phyloP scores from a whole-genome alignment of 2,329 filamentous ascomycete species.

The Aspergillus fischeri region DNA sequence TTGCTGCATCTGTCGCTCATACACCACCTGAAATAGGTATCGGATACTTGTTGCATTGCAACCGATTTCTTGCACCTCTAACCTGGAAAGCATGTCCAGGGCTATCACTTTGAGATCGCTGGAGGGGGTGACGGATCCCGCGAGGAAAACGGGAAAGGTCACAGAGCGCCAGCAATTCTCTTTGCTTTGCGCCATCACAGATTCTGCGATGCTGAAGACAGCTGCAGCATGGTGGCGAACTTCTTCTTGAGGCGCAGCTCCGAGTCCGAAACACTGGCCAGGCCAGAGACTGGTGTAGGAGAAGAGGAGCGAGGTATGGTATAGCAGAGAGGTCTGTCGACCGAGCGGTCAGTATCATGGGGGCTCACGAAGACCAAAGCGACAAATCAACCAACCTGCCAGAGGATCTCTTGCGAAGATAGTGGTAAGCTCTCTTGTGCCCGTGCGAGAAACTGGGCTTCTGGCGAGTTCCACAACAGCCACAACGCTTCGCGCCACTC shows the following conservation, averaged over 20 bases:
- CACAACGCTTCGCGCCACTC: conserved; percentile 35
- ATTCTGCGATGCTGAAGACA: conserved; percentile 44
- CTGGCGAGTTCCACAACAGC: conserved; percentile 37
- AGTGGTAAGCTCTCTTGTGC: conserved; percentile 34
- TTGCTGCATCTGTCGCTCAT: conserved; percentile 45
- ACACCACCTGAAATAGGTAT: conserved; percentile 45
- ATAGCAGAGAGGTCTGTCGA: conserved; percentile 36
- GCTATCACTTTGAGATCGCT: conserved; percentile 44
- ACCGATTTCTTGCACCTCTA: conserved; percentile 48
- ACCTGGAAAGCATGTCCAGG: conserved; percentile 45
- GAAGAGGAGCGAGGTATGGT: conserved; percentile 49
- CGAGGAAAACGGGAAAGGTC: conserved; percentile 53
- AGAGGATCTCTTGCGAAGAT: conserved; percentile 36
- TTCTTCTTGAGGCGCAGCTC: conserved; percentile 36
- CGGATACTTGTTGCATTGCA: conserved; percentile 45
- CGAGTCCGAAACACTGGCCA: conserved; percentile 42
- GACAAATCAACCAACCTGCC: conserved; percentile 38
- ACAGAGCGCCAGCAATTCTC: conserved; percentile 44
- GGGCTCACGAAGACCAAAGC: neutral
- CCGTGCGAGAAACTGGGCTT: conserved; percentile 32
- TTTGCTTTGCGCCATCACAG: conserved; percentile 32
- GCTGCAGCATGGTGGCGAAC: conserved; percentile 43
- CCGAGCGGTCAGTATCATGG: conserved; percentile 7
- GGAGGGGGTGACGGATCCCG: conserved; percentile 43
- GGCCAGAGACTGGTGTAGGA: conserved; percentile 53